Evolutionary conservation across 2,329 filamentous ascomycete genomes (phyloP).

Genomic region (Cladophialophora exuberans): DNA sequence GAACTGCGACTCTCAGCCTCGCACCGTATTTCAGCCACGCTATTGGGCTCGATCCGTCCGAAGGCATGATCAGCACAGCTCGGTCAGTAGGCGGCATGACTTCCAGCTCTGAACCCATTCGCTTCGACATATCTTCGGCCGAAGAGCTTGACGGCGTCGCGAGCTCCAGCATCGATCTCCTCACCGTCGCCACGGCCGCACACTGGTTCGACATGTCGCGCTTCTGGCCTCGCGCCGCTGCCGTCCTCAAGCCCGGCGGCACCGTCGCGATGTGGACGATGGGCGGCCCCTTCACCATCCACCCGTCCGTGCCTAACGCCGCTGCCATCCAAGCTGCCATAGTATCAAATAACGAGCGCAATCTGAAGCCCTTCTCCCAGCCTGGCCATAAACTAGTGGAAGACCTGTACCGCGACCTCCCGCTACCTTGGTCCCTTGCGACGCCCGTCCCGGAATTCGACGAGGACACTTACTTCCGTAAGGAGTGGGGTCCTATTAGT

Average conservation of each 20-base stretch:
- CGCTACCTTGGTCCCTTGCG: conserved; percentile 52
- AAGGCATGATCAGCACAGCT: conserved; percentile 58
- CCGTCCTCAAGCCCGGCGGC: conserved; percentile 54
- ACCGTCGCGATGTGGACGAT: conserved; percentile 58
- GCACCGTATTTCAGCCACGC: conserved; percentile 50
- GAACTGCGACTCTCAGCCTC: conserved; percentile 52
- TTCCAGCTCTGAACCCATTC: conserved; percentile 38
- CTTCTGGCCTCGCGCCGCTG: conserved; percentile 54
- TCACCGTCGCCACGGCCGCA: conserved; percentile 53
- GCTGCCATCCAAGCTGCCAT: conserved; percentile 48
- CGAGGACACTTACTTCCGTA: conserved; percentile 5
- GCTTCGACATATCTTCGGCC: conserved; percentile 49
- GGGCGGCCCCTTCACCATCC: conserved; percentile 31
- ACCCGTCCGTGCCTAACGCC: conserved; percentile 45
- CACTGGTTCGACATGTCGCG: conserved; percentile 61
- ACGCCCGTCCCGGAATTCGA: conserved; percentile 26
- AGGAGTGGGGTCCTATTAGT: conserved; percentile 18
- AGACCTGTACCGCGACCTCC: conserved; percentile 47
- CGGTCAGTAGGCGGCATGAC: conserved; percentile 33
- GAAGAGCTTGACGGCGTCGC: conserved; percentile 48
- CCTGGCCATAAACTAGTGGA: conserved; percentile 48
- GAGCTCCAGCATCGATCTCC: conserved; percentile 49
- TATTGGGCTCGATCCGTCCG: conserved; percentile 56
- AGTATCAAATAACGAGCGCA: conserved; percentile 43
- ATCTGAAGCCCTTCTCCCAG: conserved; percentile 45